Evolutionary conservation across 2,329 filamentous ascomycete species (phyloP).

Genomic region (Trichoderma sp.): DNA sequence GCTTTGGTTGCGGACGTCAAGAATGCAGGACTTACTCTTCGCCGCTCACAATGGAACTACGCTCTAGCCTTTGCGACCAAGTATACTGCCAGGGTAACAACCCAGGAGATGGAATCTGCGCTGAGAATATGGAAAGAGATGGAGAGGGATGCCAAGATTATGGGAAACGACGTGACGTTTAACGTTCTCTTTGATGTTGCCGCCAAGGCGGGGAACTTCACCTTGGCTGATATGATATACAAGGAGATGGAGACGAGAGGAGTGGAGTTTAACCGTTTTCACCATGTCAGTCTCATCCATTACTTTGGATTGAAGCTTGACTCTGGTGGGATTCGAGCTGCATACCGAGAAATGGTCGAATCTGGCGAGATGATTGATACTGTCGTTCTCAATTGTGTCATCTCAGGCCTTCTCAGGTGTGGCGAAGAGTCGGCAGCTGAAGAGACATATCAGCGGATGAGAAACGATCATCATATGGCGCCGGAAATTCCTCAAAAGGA

Average conservation of each 20-base stretch:
- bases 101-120: conserved; percentile 61
- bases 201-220: conserved; percentile 81
- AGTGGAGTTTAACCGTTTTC: conserved; percentile 73
- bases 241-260: conserved; percentile 76
- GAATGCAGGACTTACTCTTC: conserved; percentile 69
- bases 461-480: conserved; percentile 55
- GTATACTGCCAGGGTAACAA: conserved; percentile 65
- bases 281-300: conserved; percentile 80
- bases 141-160: conserved; percentile 71
- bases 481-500: conserved; percentile 49
- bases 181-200: conserved; percentile 91
- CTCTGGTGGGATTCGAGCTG: conserved; percentile 71
- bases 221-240: conserved; percentile 81
- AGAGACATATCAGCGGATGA: conserved; percentile 84
- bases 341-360: conserved; percentile 82
- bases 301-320: conserved; percentile 79
- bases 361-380: conserved; percentile 88
- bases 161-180: conserved; percentile 79
- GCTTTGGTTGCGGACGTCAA: conserved; percentile 83
- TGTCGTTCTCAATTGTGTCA: conserved; percentile 82
- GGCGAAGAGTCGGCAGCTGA: conserved; percentile 79
- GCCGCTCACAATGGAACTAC: conserved; percentile 75
- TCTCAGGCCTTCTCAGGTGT: conserved; percentile 74
- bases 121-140: conserved; percentile 86
- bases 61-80: conserved; percentile 79